Conservation (phyloP, 208 protist species). For the Acanthamoeba royreba region DNA sequence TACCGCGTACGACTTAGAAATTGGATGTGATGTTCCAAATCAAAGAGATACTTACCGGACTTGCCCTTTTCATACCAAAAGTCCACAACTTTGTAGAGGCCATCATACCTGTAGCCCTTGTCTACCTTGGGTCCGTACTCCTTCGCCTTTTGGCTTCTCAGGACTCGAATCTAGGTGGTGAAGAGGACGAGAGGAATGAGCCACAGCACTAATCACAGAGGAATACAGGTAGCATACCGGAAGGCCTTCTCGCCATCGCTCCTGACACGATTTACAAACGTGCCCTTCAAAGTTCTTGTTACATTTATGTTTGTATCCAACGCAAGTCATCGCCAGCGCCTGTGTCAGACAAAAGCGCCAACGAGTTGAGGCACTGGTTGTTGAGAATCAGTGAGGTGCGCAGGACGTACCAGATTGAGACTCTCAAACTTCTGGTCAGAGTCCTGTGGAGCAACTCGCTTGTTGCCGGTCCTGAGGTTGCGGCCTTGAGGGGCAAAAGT, state of each 20-base stretch:
- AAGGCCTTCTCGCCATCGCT: not conserved
- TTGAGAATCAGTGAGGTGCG: too few species aligned
- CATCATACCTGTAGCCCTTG: constrained; percentile 23
- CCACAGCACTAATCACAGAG: too few species aligned
- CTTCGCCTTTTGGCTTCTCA: not conserved
- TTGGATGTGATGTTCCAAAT: not conserved
- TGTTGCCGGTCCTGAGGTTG: not conserved
- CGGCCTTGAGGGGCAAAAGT: not conserved
- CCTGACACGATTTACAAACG: not conserved
- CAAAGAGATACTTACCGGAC: not conserved
- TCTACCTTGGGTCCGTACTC: not conserved
- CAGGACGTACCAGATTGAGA: not conserved
- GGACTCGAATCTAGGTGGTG: not conserved
- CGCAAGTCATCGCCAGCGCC: not conserved
- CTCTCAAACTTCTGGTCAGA: not conserved
- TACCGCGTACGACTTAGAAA: not conserved
- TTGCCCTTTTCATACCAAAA: constrained; percentile 9
- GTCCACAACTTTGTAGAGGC: constrained; percentile 40
- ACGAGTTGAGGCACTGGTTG: not conserved
- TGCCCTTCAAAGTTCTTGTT: not conserved
- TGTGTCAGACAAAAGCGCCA: not conserved
- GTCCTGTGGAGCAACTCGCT: not conserved
- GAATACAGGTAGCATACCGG: too few species aligned
- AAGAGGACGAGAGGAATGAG: too few species aligned
- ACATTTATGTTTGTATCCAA: not conserved